Percentiles rank a stretch among this genome's conserved stretches.
Evolutionary conservation across 1,284 basidiomycete species (phyloP).

Genomic region (Rhizoctonia solani): DNA sequence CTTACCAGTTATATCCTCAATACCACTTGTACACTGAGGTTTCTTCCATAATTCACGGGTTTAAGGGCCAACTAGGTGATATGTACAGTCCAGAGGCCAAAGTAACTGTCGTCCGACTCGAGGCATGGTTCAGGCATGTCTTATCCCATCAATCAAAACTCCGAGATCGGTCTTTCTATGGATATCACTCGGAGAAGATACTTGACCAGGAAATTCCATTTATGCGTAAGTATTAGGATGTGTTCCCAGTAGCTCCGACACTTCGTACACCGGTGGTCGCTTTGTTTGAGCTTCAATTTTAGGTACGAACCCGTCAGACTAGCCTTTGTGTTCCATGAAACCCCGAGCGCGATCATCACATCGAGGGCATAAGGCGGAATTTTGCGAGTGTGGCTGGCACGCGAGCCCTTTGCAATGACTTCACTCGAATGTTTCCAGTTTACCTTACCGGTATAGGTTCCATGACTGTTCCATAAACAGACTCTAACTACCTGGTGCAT

Average conservation of each 20-base stretch:
- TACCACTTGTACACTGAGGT: too few relatives aligned
- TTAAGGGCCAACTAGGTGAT: neutral
- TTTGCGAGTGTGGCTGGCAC: neutral
- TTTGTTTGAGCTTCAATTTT: conserved; percentile 26
- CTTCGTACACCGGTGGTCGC: neutral
- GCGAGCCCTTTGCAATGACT: conserved; percentile 4
- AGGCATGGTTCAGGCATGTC: conserved; percentile 18
- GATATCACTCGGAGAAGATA: conserved; percentile 26
- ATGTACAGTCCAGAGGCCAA: too few relatives aligned
- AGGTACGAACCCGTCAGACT: conserved; percentile 5
- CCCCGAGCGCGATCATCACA: neutral
- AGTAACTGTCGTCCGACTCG: too few relatives aligned
- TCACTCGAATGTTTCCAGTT: neutral
- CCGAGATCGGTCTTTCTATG: conserved; percentile 18
- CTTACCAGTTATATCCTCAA: too few relatives aligned
- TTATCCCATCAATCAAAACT: conserved; percentile 29
- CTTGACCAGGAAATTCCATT: conserved; percentile 5
- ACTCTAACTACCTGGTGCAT: neutral
- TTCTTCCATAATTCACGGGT: neutral
- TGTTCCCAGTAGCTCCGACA: conserved; percentile 14
- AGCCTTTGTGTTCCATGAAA: conserved; percentile 5
- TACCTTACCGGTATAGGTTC: neutral
- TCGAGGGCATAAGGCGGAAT: conserved; percentile 13
- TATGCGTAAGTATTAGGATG: conserved; percentile 3
- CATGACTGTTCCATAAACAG: conserved; percentile 1